phyloP scores from a whole-genome alignment of 148 eudicot genomes.

The Suaeda aralocaspica region DNA sequence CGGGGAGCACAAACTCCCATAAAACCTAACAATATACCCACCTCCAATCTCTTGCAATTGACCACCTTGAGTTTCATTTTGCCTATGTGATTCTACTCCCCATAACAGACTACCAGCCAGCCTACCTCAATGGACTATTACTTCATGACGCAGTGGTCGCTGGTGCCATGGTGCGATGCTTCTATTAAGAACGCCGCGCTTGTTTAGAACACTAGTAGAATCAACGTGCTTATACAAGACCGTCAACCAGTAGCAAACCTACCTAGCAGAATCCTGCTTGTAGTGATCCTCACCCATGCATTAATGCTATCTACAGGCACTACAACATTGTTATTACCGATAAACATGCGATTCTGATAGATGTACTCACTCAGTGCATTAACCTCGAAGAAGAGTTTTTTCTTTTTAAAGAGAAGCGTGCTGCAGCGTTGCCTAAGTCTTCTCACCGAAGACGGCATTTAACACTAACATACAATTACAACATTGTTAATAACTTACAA shows the following conservation, averaged over 20 bases:
- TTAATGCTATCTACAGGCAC: too few species aligned
- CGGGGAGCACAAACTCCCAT: too few species aligned
- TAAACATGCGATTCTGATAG: not conserved
- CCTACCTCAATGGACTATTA: not conserved
- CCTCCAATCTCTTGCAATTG: not conserved
- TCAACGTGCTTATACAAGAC: not conserved
- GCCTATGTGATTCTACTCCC: not conserved
- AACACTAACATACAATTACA: too few species aligned
- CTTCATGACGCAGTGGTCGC: not conserved
- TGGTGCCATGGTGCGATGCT: too few species aligned
- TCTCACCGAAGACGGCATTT: too few species aligned
- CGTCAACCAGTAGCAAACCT: too few species aligned
- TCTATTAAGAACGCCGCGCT: not conserved
- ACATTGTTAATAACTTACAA: not conserved
- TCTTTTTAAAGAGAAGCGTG: slow-evolving; percentile 87
- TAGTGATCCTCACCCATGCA: not conserved
- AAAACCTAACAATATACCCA: not conserved
- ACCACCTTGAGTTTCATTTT: not conserved
- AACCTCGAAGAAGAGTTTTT: slow-evolving; percentile 93
- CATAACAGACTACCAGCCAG: too few species aligned
- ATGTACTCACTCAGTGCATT: slow-evolving; percentile 9
- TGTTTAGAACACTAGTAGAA: slow-evolving; percentile 4
- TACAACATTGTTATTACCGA: not conserved
- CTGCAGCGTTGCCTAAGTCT: slow-evolving; percentile 80
- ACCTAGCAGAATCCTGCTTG: not conserved